Evolutionary conservation across 768 basidiomycete species (phyloP), one percentile per base, ranked within the genome.

Genomic region (Kwoniella dendrophila): DNA sequence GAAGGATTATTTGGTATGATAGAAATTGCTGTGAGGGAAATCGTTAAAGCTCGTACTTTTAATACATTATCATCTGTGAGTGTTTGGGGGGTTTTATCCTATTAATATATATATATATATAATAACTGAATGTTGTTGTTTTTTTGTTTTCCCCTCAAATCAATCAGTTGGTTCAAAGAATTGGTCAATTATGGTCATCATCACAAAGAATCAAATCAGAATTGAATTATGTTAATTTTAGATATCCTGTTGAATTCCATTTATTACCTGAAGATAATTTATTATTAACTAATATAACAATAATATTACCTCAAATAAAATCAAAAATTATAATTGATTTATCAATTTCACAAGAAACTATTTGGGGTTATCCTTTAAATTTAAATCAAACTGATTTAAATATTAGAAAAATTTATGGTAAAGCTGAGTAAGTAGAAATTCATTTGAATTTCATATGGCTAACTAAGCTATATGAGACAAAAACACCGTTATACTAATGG

Each of bases 1-100:
- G 53, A 38, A 4, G 63, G 58, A 11, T 56, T 78, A 34, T 75
- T 77, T 45, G 59, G 33, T 34, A 48, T 78, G 26, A 48, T 78
- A 8, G 34, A 71, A 44, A 33, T 32, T 18, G 64, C 59, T 5
- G 55, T 76, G 11, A 45, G 38, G 18, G 58, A 56, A 26, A 34
- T 59, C 34, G 65, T 57, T 24, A 36, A 54, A 52, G 48, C 20
- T 12, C 34, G 63, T 26, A 14, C 22, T 33, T 44, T 22, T 20
- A 22, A 18, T 14, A 55, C 44, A 27, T 40, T 66, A 34, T 49
- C 66, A 8, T 33, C n/a, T 10, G 67, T 63, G 29, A 36, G 63
- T 68, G 8, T 38, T 38, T 8, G 36, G 8, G 8, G 8, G 36
- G 36, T 8, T 38, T 27, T 8, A 34, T 30, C 38, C 20, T 1